Evolutionary conservation across 331 rosid species (phyloP), one percentile per base, ranked within the genome.

Genomic region (Ulmus americana): DNA sequence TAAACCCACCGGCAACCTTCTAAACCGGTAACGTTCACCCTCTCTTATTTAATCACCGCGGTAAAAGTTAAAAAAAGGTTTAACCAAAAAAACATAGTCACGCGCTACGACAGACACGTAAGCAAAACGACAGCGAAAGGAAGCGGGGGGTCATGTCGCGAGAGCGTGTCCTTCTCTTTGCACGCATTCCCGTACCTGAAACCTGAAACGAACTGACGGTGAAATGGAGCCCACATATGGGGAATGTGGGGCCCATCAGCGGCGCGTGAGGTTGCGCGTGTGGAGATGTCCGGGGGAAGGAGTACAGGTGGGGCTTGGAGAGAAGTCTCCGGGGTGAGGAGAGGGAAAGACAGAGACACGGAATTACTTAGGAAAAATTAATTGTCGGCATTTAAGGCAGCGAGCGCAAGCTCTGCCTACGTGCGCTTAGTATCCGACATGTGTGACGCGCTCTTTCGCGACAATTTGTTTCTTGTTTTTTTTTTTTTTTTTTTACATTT

Each of bases 321-420:
- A 10, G 43, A 38, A 20, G 9, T 55, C 18, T n/a, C n/a, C 13
- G 5, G 7, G 39, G 39, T 15, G 11, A 43, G 39, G 61, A 55
- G 15, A 55, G 44, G 11, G 55, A 14, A 6, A 50, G 55, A 68
- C 41, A 61, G 41, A 68, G 81, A 64, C 76, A 82, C 73, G 72
- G 80, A 71, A 82, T 44, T 81, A 66, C 84, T 39, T 71, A 45
- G 69, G 77, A 78, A 76, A 74, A 81, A 80, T 54, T 78, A 57
- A 65, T 72, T 76, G 84, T 85, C 86, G 74, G 90, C 90, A 83
- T 81, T 77, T 74, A 76, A 75, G 82, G 78, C 85, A 76, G 84
- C 79, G 39, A 55, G 61, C 61, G 35, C 70, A 59, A 13, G 63
- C 61, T 54, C 59, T 68, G 61, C 81, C 70, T 76, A 77, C 86